These are phyloP conservation scores for Penicillium sclerotiorum DNA, from an alignment of 2,329 filamentous ascomycete genomes.

Conservation along the genomic window DNA sequence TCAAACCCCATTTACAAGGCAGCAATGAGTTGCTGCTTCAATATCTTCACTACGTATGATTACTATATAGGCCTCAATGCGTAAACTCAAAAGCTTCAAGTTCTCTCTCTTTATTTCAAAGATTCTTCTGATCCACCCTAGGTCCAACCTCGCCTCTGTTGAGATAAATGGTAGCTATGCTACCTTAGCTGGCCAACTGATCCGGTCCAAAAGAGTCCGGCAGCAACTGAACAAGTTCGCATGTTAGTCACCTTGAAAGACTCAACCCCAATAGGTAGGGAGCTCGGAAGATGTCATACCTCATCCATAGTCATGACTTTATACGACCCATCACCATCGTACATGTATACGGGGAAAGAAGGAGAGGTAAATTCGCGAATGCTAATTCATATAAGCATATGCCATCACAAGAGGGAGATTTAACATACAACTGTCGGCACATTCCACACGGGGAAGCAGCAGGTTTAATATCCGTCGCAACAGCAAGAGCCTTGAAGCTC, in stretches of 20 bases:
- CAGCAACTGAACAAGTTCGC: conserved; percentile 55
- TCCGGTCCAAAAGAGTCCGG: conserved; percentile 70
- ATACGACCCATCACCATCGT: conserved; percentile 75
- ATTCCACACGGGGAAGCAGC: conserved; percentile 82
- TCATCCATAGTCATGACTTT: conserved; percentile 41
- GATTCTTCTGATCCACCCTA: too few species aligned
- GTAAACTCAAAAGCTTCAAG: too few species aligned
- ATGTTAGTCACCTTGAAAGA: conserved; percentile 5
- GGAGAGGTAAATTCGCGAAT: conserved; percentile 75
- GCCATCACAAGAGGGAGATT: background rate
- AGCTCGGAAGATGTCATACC: conserved; percentile 33
- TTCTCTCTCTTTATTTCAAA: too few species aligned
- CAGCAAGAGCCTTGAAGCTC: conserved; percentile 76
- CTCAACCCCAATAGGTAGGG: too few species aligned
- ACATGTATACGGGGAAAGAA: conserved; percentile 85
- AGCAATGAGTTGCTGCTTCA: too few species aligned
- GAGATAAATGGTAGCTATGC: background rate
- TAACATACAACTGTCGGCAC: conserved; percentile 81
- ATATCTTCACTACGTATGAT: too few species aligned
- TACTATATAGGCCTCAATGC: too few species aligned
- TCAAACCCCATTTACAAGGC: too few species aligned
- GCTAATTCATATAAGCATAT: conserved; percentile 25
- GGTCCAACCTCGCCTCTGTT: too few species aligned
- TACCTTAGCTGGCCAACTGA: conserved; percentile 28
- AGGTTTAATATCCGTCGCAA: conserved; percentile 75